Percentiles rank a stretch among this genome's conserved stretches.
phyloP scores from a whole-genome alignment of 1,139 yeast genomes.

The Suhomyces guaymorum region DNA sequence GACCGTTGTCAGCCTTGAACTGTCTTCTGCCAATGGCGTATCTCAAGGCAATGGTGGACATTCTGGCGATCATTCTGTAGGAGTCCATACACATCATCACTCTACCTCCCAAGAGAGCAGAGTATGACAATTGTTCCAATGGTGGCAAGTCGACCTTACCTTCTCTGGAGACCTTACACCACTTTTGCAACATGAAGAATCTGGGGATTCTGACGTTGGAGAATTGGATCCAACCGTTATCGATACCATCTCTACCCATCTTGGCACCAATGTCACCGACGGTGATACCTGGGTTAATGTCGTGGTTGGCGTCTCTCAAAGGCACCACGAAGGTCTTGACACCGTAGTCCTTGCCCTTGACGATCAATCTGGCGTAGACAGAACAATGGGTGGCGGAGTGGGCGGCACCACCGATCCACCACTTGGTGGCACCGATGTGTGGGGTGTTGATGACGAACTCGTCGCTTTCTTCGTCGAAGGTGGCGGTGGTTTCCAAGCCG shows the following conservation, averaged over 20 bases:
- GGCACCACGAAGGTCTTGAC: slow-evolving; percentile 53
- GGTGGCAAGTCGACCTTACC: slow-evolving; percentile 48
- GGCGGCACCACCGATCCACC: slow-evolving; percentile 58
- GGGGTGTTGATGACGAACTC: slow-evolving; percentile 50
- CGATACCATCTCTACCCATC: slow-evolving; percentile 54
- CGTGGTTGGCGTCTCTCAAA: slow-evolving; percentile 47
- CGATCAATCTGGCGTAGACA: slow-evolving; percentile 46
- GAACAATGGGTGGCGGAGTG: slow-evolving; percentile 50
- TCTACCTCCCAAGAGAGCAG: slow-evolving; percentile 49
- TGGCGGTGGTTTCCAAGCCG: slow-evolving; percentile 50
- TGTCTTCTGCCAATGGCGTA: slow-evolving; percentile 51
- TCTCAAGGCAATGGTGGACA: slow-evolving; percentile 46
- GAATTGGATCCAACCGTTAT: slow-evolving; percentile 53
- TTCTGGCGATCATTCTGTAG: slow-evolving; percentile 43
- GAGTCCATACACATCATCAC: slow-evolving; percentile 49
- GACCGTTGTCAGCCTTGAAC: slow-evolving; percentile 34
- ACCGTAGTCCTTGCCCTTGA: slow-evolving; percentile 48
- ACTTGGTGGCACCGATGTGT: slow-evolving; percentile 51
- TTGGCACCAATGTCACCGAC: slow-evolving; percentile 52
- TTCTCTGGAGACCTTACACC: slow-evolving; percentile 42
- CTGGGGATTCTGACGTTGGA: slow-evolving; percentile 48
- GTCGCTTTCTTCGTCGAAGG: slow-evolving; percentile 41
- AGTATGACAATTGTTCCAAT: slow-evolving; percentile 49
- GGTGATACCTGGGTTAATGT: slow-evolving; percentile 45
- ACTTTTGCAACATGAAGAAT: slow-evolving; percentile 50